Base-by-base conservation (phyloP, 2,329 filamentous ascomycete species). In the Aurifilum marmelostoma region DNA sequence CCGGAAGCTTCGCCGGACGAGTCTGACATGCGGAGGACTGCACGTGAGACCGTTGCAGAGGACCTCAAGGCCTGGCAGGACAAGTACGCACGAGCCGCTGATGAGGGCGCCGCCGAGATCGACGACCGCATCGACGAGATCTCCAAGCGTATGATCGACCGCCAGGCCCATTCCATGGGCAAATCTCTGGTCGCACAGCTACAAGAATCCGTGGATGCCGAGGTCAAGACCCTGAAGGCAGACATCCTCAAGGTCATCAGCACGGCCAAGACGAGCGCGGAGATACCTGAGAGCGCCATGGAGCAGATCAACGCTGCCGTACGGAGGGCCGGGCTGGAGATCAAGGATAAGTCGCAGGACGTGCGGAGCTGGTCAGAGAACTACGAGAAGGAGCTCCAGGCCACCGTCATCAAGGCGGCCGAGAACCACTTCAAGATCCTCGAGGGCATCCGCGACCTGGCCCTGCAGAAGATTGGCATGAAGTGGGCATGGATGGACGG, bases 401-500 rank as follows among this genome's bases (percentile, higher is more conserved):
- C 84, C 9, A 87, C 92, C 14, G 89, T 97, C 68, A 86, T 88
- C 67, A 85, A 88, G 61, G 91, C 92, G 11, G 89, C 93, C n/a
- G 86, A 92, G 74, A 91, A 91, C 54, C 95, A 95, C 60, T 88
- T 97, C 66, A 87, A 90, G 76, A 93, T 97, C 21, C 87, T 97
- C 41, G 92, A 95, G 72, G 88, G 89, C 75, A 94, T 96, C 70
- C 89, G 92, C 56, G 91, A 94, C 74, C 84, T 97, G 47, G 93
- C 94, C 7, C 85, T 97, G 43, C 93, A 97, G 77, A 93, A 97
- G 78, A 93, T 97, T 66, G 94, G 94, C 68, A 95, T 97, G 89
- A 88, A 88, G 76, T 99, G 96, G 94, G 94, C 95, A 16, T 97
- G 93, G 91, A 96, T 94, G 82, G 94, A 98, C 69, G 93, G 93